phyloP scores from a whole-genome alignment of 805 yeast species.

The Kurtzmaniella cleridarum region DNA sequence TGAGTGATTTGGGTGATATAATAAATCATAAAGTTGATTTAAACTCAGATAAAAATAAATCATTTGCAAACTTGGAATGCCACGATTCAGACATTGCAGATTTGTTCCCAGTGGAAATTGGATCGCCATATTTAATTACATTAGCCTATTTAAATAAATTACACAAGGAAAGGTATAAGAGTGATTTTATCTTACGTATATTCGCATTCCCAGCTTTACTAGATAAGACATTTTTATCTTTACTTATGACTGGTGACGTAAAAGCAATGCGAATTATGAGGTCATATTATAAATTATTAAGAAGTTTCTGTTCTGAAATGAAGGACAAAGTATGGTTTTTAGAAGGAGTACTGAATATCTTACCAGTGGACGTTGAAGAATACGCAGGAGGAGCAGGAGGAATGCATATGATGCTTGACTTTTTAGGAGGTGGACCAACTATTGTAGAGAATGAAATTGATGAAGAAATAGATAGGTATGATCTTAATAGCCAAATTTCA shows the following conservation, averaged over 20 bases:
- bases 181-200: slow-evolving; percentile 79
- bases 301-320: slow-evolving; percentile 81
- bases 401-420: slow-evolving; percentile 87
- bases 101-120: slow-evolving; percentile 76
- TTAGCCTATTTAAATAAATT: slow-evolving; percentile 80
- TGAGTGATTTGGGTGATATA: slow-evolving; percentile 82
- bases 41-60: slow-evolving; percentile 15
- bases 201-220: slow-evolving; percentile 91
- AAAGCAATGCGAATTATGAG: slow-evolving; percentile 89
- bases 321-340: slow-evolving; percentile 89
- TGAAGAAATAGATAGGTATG: slow-evolving; percentile 36
- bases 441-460: slow-evolving; percentile 36
- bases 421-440: slow-evolving; percentile 63
- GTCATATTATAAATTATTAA: slow-evolving; percentile 73
- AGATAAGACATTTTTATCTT: slow-evolving; percentile 71
- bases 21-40: slow-evolving; percentile 36
- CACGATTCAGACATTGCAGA: slow-evolving; percentile 84
- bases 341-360: slow-evolving; percentile 83
- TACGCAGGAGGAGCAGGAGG: slow-evolving; percentile 85
- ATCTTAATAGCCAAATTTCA: slow-evolving; percentile 39
- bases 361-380: slow-evolving; percentile 89
- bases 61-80: slow-evolving; percentile 61
- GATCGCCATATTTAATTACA: slow-evolving; percentile 84
- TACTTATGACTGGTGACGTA: slow-evolving; percentile 78
- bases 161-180: slow-evolving; percentile 73